Evolutionary conservation across 2,329 filamentous ascomycete genomes (phyloP), one percentile per base, ranked within the genome.

Genomic region (Botryotinia calthae): DNA sequence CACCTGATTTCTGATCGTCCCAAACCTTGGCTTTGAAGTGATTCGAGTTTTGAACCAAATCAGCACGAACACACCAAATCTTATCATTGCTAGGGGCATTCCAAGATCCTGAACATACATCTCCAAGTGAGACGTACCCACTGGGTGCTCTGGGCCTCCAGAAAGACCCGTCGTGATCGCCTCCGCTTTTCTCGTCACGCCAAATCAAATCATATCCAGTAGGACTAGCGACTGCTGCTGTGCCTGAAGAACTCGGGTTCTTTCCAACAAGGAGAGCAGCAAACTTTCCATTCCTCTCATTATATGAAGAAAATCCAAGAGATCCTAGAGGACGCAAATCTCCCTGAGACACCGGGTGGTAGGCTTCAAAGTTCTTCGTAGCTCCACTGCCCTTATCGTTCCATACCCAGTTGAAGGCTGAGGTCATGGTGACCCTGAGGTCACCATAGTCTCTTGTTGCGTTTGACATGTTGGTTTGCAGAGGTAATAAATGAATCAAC

Each of bases 361-460:
- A 25, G 8, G 37, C 31, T 22, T 54, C 46, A 22, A 25, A 34
- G 31, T 56, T 5, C 48, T 1, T 68, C 4, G 22, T 7, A 4
- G 48, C 44, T 12, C 65, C 65, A 1, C 28, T 40, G 4, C 16
- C 44, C 0, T 5, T 2, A 2, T 68, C 65, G 5, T 7, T 54
- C 44, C 46, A 68, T 9, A 31, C 25, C 65, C 65, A 68, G 22
- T 56, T 22, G 2, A 51, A 28, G 34, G 14, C 10, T 68, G 34
- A 68, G 25, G 65, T 68, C 65, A 68, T 25, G 4, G 65, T 68
- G 65, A 68, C 48, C 56, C 65, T 56, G n/a, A 68, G 48, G 14
- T 42, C 48, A 1, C 65, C 65, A 54, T 68, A 68, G 65, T 68
- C 65, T 18, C 3, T 9, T 68, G 65, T 68, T 40, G 12, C 28